Conservation (phyloP, 2,329 filamentous ascomycete genomes). For the Fusarium hostae region DNA sequence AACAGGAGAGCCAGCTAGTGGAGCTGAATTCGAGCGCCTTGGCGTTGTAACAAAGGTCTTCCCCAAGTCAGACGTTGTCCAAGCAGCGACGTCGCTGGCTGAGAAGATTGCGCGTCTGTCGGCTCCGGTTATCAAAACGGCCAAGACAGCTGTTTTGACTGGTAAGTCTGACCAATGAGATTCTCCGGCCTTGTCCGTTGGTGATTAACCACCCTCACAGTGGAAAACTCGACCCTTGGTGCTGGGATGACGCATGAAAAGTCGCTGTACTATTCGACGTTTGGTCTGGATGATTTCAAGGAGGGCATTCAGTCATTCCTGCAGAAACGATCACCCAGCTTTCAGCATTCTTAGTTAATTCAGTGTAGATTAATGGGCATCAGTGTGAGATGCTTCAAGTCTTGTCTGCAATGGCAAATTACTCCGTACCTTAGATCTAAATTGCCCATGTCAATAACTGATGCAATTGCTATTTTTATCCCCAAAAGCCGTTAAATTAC, state of each 20-base stretch:
- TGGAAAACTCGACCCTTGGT: slow-evolving; percentile 15
- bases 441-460: background rate
- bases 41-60: slow-evolving; percentile 32
- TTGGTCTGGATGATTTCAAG: slow-evolving; percentile 26
- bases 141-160: slow-evolving; percentile 34
- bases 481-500: background rate
- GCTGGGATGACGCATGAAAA: slow-evolving; percentile 33
- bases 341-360: slow-evolving; percentile 18
- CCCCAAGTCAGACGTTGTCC: slow-evolving; percentile 21
- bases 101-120: slow-evolving; percentile 29
- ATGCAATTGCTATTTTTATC: background rate
- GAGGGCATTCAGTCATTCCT: slow-evolving; percentile 31
- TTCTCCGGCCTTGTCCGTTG: background rate
- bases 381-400: background rate
- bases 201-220: slow-evolving; percentile 7
- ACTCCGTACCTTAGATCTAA: background rate
- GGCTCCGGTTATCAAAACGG: slow-evolving; percentile 19
- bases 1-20: slow-evolving; percentile 30
- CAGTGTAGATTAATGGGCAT: too few relatives aligned
- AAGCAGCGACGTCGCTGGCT: slow-evolving; percentile 9
- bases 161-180: background rate
- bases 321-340: slow-evolving; percentile 13
- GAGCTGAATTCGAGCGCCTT: slow-evolving; percentile 26
- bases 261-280: slow-evolving; percentile 30
- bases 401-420: background rate